Conservation (phyloP, 2,329 filamentous ascomycete genomes). For the Incumbomyces delicatus region DNA sequence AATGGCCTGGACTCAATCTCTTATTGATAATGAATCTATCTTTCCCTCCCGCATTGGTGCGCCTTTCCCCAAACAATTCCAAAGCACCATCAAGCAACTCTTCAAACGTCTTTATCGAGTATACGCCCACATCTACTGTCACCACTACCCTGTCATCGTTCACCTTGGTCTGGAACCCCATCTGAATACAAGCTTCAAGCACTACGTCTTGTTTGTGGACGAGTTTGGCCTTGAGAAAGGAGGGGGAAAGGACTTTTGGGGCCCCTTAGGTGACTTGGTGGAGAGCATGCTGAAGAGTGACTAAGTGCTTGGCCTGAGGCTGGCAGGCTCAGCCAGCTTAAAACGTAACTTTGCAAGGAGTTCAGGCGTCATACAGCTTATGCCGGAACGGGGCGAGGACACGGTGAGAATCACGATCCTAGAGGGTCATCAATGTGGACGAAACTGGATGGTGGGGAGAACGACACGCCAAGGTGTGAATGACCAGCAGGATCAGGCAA, state of each 20-base stretch:
- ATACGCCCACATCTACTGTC: conserved; percentile 98
- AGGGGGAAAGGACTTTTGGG: conserved; percentile 94
- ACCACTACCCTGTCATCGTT: conserved; percentile 94
- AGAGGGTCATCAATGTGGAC: too few relatives aligned
- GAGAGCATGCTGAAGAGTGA: conserved; percentile 97
- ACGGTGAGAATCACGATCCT: too few relatives aligned
- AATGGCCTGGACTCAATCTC: conserved; percentile 92
- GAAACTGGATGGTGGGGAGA: too few relatives aligned
- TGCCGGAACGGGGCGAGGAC: too few relatives aligned
- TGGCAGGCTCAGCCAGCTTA: too few relatives aligned
- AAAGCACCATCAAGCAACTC: conserved; percentile 78
- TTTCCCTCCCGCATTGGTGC: conserved; percentile 93
- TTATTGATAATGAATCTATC: conserved; percentile 88
- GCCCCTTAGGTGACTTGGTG: conserved; percentile 85
- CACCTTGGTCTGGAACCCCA: conserved; percentile 93
- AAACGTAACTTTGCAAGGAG: too few relatives aligned
- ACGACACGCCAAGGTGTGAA: too few relatives aligned
- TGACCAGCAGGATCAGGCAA: too few relatives aligned
- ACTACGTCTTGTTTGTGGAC: conserved; percentile 97
- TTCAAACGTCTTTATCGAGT: conserved; percentile 99
- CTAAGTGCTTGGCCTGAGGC: conserved; percentile 28
- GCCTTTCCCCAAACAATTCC: conserved; percentile 88
- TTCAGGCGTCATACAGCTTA: too few relatives aligned
- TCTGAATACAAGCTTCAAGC: conserved; percentile 98
- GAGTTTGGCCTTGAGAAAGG: conserved; percentile 70